Conservation (phyloP, 1,139 yeast genomes). For the Hyphopichia wangnamkhiaoensis region DNA sequence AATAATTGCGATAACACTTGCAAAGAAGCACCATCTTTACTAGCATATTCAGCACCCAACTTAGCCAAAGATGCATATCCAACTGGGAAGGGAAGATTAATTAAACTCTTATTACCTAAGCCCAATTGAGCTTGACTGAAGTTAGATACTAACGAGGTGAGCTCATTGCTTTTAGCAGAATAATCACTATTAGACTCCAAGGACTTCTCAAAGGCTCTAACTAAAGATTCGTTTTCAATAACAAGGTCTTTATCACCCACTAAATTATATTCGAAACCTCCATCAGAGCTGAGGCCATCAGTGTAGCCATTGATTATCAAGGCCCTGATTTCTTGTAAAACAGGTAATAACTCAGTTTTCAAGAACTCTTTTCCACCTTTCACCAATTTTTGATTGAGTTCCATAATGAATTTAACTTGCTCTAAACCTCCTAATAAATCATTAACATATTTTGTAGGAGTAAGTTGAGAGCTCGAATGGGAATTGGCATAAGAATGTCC, state of each 20-base stretch:
- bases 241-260: conserved; percentile 56
- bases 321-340: conserved; percentile 55
- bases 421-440: conserved; percentile 73
- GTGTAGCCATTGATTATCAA: conserved; percentile 36
- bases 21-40: conserved; percentile 79
- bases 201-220: conserved; percentile 34
- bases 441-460: conserved; percentile 58
- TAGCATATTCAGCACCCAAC: conserved; percentile 65
- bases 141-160: conserved; percentile 6
- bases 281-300: conserved; percentile 19
- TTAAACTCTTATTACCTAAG: conserved; percentile 36
- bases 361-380: conserved; percentile 51
- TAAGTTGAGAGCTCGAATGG: conserved; percentile 64
- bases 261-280: conserved; percentile 52
- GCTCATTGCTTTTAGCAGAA: conserved; percentile 5
- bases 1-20: conserved; percentile 80
- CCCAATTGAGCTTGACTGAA: conserved; percentile 8
- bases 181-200: conserved; percentile 5
- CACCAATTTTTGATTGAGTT: conserved; percentile 55
- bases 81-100: conserved; percentile 85
- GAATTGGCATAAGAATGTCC: conserved; percentile 87
- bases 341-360: conserved; percentile 59
- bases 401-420: conserved; percentile 71
- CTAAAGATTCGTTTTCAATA: conserved; percentile 40
- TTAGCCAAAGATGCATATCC: conserved; percentile 76